A percentile compares a stretch with the other conserved stretches of the same genome.
These are phyloP conservation scores for Yarrowia divulgata DNA, from an alignment of 805 yeast species.

Conservation along the genomic window DNA sequence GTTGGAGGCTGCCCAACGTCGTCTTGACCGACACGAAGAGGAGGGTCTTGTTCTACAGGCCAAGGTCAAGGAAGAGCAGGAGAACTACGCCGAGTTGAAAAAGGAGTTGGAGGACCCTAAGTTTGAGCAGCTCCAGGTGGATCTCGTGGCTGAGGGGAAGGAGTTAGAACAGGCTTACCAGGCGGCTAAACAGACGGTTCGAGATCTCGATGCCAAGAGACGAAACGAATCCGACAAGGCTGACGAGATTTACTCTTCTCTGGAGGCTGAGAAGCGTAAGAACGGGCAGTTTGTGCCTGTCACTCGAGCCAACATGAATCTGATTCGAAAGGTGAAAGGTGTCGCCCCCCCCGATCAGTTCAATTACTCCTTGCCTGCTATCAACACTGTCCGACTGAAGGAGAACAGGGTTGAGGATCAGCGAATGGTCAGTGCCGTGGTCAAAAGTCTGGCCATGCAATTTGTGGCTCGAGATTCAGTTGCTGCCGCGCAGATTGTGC, in stretches of 20 bases:
- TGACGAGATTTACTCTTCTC: neutral
- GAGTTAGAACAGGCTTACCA: neutral
- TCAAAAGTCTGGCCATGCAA: neutral
- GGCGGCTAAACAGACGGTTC: neutral
- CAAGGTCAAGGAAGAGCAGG: neutral
- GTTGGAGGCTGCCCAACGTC: neutral
- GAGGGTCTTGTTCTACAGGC: neutral
- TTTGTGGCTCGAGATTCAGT: slow-evolving; percentile 16
- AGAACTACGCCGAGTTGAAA: neutral
- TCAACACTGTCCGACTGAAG: slow-evolving; percentile 15
- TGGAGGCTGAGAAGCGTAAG: neutral
- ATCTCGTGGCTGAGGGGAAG: neutral
- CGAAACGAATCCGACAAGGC: neutral
- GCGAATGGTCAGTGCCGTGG: slow-evolving; percentile 12
- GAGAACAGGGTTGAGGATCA: neutral
- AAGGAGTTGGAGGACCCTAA: neutral
- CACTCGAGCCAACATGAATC: neutral
- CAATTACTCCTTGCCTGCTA: slow-evolving; percentile 22
- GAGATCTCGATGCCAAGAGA: neutral
- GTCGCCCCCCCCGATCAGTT: neutral
- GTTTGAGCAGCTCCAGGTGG: neutral
- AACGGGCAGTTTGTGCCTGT: neutral
- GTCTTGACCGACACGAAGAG: neutral
- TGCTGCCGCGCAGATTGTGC: neutral
- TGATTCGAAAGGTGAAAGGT: slow-evolving; percentile 42